Evolutionary conservation across 371 early-diverging fungal species (phyloP).

Genomic region (Apophysomyces variabilis): DNA sequence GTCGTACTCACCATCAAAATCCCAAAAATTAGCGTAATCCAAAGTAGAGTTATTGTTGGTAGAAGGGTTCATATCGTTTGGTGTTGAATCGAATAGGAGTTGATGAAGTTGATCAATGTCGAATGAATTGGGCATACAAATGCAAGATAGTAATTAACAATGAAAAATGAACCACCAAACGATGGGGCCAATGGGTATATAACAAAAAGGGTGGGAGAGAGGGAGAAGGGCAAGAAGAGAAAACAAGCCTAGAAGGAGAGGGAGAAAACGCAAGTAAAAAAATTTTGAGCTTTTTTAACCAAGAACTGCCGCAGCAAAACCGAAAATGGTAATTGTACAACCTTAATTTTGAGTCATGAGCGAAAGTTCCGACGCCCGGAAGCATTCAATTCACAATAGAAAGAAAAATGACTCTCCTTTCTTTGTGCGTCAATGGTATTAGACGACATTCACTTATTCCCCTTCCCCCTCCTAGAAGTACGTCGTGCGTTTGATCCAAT

Average conservation of each 20-base stretch:
- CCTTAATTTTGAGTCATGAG: conserved; percentile 7
- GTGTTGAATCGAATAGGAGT: background rate
- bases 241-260: background rate
- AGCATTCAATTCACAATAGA: background rate
- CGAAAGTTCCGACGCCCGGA: background rate
- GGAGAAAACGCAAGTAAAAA: background rate
- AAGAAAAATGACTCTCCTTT: background rate
- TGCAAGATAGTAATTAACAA: background rate
- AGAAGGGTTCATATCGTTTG: background rate
- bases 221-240: background rate
- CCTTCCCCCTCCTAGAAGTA: no score
- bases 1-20: conserved; percentile 25
- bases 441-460: background rate
- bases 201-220: background rate
- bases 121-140: conserved; percentile 1
- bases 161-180: background rate
- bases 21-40: conserved; percentile 3
- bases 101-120: background rate
- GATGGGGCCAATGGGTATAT: no score
- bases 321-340: background rate
- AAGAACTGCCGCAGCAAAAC: conserved; percentile 9
- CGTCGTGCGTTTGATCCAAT: no score
- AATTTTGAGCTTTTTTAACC: background rate
- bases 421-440: background rate
- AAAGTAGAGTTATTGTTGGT: background rate